Percentiles rank a stretch among this genome's conserved stretches.
phyloP scores from a whole-genome alignment of 805 yeast species.

The Yarrowia hollandica region DNA sequence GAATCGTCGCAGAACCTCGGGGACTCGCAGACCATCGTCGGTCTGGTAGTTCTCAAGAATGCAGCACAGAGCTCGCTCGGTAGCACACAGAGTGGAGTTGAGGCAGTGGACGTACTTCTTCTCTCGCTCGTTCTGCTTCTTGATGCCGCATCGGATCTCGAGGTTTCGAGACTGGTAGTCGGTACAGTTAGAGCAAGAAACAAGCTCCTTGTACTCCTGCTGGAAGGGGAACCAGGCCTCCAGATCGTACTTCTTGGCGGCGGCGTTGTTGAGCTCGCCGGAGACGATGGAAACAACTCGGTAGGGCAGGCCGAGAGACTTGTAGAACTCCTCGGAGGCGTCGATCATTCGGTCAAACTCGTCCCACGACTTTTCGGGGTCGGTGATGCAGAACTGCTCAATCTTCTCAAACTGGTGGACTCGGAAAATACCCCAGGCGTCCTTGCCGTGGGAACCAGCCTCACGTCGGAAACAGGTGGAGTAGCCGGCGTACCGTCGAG shows the following conservation, averaged over 20 bases:
- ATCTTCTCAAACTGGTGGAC: slow-evolving; percentile 98
- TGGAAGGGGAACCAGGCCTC: slow-evolving; percentile 99
- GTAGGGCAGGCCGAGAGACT: slow-evolving; percentile 89
- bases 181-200: slow-evolving; percentile 98
- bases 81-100: slow-evolving; percentile 95
- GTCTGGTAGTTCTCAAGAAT: slow-evolving; percentile 96
- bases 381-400: slow-evolving; percentile 93
- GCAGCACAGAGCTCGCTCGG: slow-evolving; percentile 98
- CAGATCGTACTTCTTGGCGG: slow-evolving; percentile 97
- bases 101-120: slow-evolving; percentile 98
- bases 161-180: slow-evolving; percentile 98
- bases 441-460: slow-evolving; percentile 99
- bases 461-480: slow-evolving; percentile 99
- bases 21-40: slow-evolving; percentile 89
- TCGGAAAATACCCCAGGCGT: slow-evolving; percentile 99
- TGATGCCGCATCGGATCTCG: slow-evolving; percentile 98
- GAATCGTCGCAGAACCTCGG: slow-evolving; percentile 92
- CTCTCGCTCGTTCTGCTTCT: slow-evolving; percentile 89
- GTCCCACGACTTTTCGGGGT: slow-evolving; percentile 97
- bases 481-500: slow-evolving; percentile 95
- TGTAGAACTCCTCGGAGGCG: slow-evolving; percentile 87
- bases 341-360: slow-evolving; percentile 96
- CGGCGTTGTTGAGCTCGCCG: slow-evolving; percentile 98
- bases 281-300: slow-evolving; percentile 97
- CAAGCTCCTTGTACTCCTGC: slow-evolving; percentile 96